Evolutionary conservation across 1,284 basidiomycete species (phyloP).

Genomic region (Moesziomyces sp.): DNA sequence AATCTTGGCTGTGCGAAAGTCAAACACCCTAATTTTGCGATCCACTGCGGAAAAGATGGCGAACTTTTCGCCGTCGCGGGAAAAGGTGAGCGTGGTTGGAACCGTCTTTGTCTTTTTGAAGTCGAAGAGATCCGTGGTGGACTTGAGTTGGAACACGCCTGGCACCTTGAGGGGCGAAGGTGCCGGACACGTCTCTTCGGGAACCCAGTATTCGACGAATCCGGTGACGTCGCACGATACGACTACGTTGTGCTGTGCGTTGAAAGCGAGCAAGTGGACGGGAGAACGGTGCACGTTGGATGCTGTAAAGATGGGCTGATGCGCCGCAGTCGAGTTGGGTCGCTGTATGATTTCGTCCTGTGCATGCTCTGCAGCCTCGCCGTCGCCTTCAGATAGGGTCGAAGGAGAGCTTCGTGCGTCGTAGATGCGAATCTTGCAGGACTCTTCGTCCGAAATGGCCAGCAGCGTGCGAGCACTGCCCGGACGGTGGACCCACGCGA

Average conservation of each 20-base stretch:
- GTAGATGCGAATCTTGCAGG: constrained; percentile 84
- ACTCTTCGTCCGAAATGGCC: constrained; percentile 84
- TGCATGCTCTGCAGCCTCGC: neutral
- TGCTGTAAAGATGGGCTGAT: constrained; percentile 26
- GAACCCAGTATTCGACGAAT: constrained; percentile 98
- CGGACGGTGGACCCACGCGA: constrained; percentile 83
- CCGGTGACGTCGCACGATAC: constrained; percentile 94
- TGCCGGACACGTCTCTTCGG: constrained; percentile 81
- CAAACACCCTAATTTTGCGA: constrained; percentile 91
- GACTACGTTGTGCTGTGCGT: constrained; percentile 86
- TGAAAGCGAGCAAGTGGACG: constrained; percentile 72
- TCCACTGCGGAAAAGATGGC: constrained; percentile 91
- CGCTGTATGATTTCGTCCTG: neutral
- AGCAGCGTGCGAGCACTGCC: constrained; percentile 88
- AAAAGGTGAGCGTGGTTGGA: constrained; percentile 89
- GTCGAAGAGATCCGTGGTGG: constrained; percentile 91
- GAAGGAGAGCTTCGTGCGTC: constrained; percentile 75
- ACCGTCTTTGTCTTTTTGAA: constrained; percentile 98
- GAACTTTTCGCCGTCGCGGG: constrained; percentile 86
- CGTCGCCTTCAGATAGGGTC: neutral
- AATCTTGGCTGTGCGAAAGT: constrained; percentile 88
- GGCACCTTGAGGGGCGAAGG: constrained; percentile 62
- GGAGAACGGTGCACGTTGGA: constrained; percentile 35
- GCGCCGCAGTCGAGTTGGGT: neutral
- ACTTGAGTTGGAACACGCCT: constrained; percentile 90